phyloP scores from a whole-genome alignment of 1,139 yeast species.

The Magnusiomyces tetraspermus region DNA sequence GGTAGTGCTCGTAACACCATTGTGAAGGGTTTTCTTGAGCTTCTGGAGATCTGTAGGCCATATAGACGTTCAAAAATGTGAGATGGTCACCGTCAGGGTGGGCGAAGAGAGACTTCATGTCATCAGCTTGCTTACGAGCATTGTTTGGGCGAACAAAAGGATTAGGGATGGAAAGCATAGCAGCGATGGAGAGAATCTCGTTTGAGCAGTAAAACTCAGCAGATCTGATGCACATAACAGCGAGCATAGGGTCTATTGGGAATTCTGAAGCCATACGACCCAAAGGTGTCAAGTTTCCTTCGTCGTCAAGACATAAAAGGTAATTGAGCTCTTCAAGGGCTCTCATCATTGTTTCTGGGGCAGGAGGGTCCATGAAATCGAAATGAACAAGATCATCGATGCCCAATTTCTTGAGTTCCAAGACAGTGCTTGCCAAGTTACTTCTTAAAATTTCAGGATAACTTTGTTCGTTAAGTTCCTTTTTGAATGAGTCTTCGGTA shows the following conservation, averaged over 20 bases:
- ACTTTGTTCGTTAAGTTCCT: conserved; percentile 88
- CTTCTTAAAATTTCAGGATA: conserved; percentile 92
- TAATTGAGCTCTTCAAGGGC: conserved; percentile 93
- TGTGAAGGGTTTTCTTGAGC: conserved; percentile 41
- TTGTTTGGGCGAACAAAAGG: conserved; percentile 90
- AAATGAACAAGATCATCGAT: conserved; percentile 94
- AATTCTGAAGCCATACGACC: conserved; percentile 88
- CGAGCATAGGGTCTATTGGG: conserved; percentile 93
- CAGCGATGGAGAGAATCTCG: conserved; percentile 80
- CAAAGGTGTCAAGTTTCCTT: conserved; percentile 78
- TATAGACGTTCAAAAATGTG: conserved; percentile 78
- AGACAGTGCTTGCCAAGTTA: conserved; percentile 82
- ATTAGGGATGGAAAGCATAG: conserved; percentile 84
- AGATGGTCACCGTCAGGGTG: conserved; percentile 95
- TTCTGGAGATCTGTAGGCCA: conserved; percentile 63
- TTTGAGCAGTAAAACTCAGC: conserved; percentile 80
- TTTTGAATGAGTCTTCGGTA: conserved; percentile 93
- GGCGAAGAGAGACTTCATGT: conserved; percentile 76
- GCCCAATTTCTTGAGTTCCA: conserved; percentile 87
- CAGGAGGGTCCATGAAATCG: conserved; percentile 99
- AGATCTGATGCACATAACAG: conserved; percentile 83
- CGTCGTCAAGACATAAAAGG: conserved; percentile 81
- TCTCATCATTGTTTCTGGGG: conserved; percentile 99
- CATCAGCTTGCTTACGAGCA: conserved; percentile 87
- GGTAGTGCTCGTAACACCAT: conserved; percentile 90